Evolutionary conservation across 106 monocot species (phyloP), one percentile per base, ranked within the genome.

Genomic region (Dendrobium huoshanense): DNA sequence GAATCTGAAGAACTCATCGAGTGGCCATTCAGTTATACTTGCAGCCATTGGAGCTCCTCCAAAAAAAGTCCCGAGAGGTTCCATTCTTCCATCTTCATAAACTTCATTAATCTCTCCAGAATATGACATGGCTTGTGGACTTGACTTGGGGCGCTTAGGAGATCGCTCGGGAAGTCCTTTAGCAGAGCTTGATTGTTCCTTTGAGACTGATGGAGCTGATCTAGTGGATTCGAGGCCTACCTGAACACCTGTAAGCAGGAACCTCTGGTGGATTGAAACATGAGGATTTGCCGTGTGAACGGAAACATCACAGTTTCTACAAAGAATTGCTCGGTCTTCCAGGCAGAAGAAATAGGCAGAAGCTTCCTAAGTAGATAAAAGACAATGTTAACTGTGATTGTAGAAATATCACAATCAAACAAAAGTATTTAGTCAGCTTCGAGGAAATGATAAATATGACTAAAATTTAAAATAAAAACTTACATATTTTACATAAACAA

Each of bases 311-410:
- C 95, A 96, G 8, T 85, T 67, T 29, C 87, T 75, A 73, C 95
- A 96, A 8, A 96, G 89, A 25, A 96, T 80, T 2, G 93, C 92
- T 4, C 93, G 86, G 75, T 96, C 95, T 75, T 96, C 93, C 78
- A 93, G 75, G 82, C 95, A 93, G 84, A 96, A 96, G 88, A 96
- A 89, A 77, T 87, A 96, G 2, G 91, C 93, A 0, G 84, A 47
- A 55, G 82, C 87, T 55, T 95, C 91, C 95, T 95, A 80, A 80
- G 0, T 15, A 22, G 10, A 33, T 70, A n/a, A 37, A 70, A 15
- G 10, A 70, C 9, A 13, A 51, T 51, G 13, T 51, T 13, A 13
- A 51, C 13, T 37, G 37, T 37, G 37, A 51, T 13, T 2, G 51
- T 51, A 51, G 16, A 51, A 51, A 51, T 51, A 51, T 51, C 51